A percentile compares a stretch with the other conserved stretches of the same genome.
phyloP scores from a whole-genome alignment of 805 yeast genomes.

The Saturnispora hagleri region DNA sequence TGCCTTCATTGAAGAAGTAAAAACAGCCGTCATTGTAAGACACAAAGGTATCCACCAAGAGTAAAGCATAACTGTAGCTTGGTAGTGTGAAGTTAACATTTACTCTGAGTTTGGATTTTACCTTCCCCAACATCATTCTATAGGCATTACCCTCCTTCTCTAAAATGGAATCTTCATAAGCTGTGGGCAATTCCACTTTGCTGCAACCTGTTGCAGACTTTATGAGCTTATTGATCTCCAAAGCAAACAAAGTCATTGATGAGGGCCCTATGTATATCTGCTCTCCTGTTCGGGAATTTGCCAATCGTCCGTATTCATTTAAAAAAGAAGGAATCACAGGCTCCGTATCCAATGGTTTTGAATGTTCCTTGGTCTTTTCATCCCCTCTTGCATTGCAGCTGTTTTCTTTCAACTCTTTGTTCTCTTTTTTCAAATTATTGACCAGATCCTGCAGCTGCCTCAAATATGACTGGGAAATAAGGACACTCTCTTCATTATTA shows the following conservation, averaged over 20 bases:
- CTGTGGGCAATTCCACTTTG: conserved; percentile 2
- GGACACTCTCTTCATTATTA: background rate
- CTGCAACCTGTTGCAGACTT: background rate
- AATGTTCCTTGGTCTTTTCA: background rate
- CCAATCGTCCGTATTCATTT: conserved; percentile 61
- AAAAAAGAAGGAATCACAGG: conserved; percentile 65
- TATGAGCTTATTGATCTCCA: conserved; percentile 54
- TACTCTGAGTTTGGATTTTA: conserved; percentile 58
- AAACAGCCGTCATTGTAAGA: conserved; percentile 80
- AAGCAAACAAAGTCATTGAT: conserved; percentile 72
- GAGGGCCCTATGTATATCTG: conserved; percentile 72
- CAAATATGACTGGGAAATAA: background rate
- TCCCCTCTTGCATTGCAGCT: background rate
- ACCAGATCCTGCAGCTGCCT: background rate
- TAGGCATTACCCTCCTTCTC: conserved; percentile 75
- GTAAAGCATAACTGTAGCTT: conserved; percentile 65
- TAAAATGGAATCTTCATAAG: conserved; percentile 41
- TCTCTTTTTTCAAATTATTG: background rate
- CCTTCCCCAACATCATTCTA: conserved; percentile 56
- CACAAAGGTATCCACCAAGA: conserved; percentile 65
- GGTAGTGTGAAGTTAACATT: conserved; percentile 68
- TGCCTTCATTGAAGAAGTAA: conserved; percentile 75
- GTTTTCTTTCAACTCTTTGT: background rate
- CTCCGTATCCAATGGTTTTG: conserved; percentile 15
- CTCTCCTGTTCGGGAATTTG: conserved; percentile 69